These are phyloP conservation scores for Galeopsis tetrahit DNA, from an alignment of 257 asterid species.

Conservation along the genomic window DNA sequence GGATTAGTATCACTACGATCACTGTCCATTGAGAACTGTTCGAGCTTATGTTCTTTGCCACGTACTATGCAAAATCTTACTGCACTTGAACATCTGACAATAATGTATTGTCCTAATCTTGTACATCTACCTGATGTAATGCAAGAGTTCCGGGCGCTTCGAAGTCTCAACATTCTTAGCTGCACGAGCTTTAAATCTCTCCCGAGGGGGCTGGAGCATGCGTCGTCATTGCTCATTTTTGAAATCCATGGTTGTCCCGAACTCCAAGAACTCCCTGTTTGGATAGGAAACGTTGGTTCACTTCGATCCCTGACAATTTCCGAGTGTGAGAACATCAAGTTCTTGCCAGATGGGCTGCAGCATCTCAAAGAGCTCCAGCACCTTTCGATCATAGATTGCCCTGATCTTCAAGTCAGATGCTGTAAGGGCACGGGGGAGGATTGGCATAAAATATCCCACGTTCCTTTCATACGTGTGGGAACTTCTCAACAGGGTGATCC, in stretches of 20 bases:
- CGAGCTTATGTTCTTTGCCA: neutral
- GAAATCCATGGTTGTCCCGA: slow-evolving; percentile 14
- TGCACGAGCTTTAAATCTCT: neutral
- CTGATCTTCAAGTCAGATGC: slow-evolving; percentile 20
- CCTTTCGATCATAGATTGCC: neutral
- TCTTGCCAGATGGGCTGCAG: neutral
- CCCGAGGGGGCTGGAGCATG: slow-evolving; percentile 5
- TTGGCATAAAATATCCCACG: slow-evolving; percentile 10
- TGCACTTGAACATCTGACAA: slow-evolving; percentile 21
- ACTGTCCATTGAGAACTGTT: slow-evolving; percentile 16
- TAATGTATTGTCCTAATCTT: slow-evolving; percentile 10
- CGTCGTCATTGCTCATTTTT: slow-evolving; percentile 5
- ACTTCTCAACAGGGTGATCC: neutral
- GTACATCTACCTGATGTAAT: neutral
- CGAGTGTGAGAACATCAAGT: slow-evolving; percentile 4
- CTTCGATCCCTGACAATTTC: slow-evolving; percentile 13
- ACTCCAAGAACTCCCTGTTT: slow-evolving; percentile 8
- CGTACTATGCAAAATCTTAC: neutral
- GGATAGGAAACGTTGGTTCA: slow-evolving; percentile 7
- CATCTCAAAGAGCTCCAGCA: slow-evolving; percentile 15
- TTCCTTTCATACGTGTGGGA: neutral
- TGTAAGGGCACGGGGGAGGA: slow-evolving; percentile 4
- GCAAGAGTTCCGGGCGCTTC: slow-evolving; percentile 18
- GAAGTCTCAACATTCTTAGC: neutral
- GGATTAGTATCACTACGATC: slow-evolving; percentile 7